Percentiles rank a stretch among this genome's conserved stretches.
phyloP scores from a whole-genome alignment of 202 grass and related monocot species.

The Setaria italica region DNA sequence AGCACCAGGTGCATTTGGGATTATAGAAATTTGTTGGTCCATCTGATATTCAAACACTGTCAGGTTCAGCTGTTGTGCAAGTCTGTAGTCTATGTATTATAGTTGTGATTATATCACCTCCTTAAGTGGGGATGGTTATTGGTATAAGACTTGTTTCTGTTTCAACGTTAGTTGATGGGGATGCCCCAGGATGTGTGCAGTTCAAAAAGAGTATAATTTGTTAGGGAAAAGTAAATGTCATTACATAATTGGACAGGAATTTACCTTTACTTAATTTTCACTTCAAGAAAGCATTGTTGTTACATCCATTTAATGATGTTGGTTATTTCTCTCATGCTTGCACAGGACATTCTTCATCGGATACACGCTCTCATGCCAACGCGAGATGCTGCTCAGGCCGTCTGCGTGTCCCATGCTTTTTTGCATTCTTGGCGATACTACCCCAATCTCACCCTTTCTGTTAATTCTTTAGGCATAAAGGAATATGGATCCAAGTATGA shows the following conservation, averaged over 20 bases:
- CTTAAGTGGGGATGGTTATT: neutral
- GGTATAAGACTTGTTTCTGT: neutral
- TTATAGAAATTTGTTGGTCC: neutral
- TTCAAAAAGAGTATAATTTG: neutral
- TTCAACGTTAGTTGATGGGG: neutral
- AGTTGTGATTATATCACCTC: neutral
- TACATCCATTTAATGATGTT: neutral
- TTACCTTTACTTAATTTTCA: neutral
- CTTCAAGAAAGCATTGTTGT: neutral
- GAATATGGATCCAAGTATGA: neutral
- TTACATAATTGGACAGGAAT: neutral
- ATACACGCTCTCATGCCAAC: conserved; percentile 31
- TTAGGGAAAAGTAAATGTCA: neutral
- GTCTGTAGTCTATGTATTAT: neutral
- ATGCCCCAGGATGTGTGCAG: neutral
- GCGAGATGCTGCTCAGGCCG: conserved; percentile 27
- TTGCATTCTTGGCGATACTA: conserved; percentile 11
- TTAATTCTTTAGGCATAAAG: conserved; percentile 7
- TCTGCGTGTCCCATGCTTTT: conserved; percentile 31
- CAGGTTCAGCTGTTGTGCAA: neutral
- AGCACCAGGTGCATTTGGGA: neutral
- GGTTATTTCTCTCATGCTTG: neutral
- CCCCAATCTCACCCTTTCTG: conserved; percentile 34
- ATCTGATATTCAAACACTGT: neutral
- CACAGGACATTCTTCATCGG: conserved; percentile 36